Base-by-base conservation (phyloP, 768 basidiomycete species). In the Xerocomellus intermedius region DNA sequence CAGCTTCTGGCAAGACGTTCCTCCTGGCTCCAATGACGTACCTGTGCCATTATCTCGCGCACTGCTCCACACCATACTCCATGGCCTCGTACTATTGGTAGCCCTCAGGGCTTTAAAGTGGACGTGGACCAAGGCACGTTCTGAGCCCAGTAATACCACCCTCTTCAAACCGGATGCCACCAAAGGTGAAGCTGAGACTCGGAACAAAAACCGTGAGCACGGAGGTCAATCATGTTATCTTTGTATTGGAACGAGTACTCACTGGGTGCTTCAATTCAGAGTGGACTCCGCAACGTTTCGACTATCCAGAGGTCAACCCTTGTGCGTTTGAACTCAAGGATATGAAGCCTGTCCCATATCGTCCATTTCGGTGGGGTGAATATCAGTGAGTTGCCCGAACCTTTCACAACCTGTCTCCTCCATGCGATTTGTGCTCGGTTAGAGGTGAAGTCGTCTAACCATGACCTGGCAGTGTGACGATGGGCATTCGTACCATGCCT, bases 401-500 rank as follows among this genome's bases (percentile, higher is more conserved):
- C 10, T 39, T 41, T 46, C 28, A 8, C 24, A 37, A 41, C 24
- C 30, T 24, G 4, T 9, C 12, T 30, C n/a, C 4, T 26, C 19
- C 41, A 1, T 17, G 12, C 9, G 13, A 32, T 16, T 24, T 13
- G 38, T 35, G n/a, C 35, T n/a, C 19, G 41, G 33, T 38, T 33
- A 26, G 32, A 17, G 33, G 8, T 22, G 17, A 30, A 24, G 24
- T 4, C 21, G 26, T 42, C 64, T 63, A 28, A 66, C 47, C 22
- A 30, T 28, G 13, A 3, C 21, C 4, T 35, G 35, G 17, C 37
- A 87, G 85, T 59, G 76, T 86, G 39, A 88, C 84, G 32, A 88
- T 87, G 84, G 85, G 82, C 57, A 81, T 86, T 61, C 79, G 82
- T 37, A 71, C 64, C 46, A 87, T 89, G 85, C 74, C 74, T 9